Base-by-base conservation (phyloP, 2,329 filamentous ascomycete species). In the Monosporascus ibericus region DNA sequence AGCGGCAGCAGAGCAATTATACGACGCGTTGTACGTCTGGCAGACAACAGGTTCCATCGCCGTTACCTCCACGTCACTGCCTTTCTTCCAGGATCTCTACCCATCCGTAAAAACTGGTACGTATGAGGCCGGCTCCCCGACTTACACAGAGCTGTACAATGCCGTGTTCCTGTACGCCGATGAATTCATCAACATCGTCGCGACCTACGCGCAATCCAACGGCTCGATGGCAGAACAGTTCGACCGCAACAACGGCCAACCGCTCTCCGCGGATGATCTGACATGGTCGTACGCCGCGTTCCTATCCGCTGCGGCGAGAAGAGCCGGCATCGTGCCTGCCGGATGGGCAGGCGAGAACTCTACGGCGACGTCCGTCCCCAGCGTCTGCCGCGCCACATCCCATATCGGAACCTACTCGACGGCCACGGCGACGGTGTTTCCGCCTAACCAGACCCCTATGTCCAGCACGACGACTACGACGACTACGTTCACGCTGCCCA, bases 1-100 rank as follows among this genome's bases (percentile, higher is more conserved):
- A 30, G 88, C 87, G 2, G 87, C 87, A 0, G 90, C 88, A 3
- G 89, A 94, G 69, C 85, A 88, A 64, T 78, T 95, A 3, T 92
- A 91, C 66, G 85, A 88, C 60, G 86, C 89, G 1, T 63, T 91
- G 1, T 85, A 86, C 58, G 82, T 86, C 48, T 92, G 87, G 87
- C 76, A 85, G 56, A 69, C 74, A 37, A 68, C 76, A 25, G 84
- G 82, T 1, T 84, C 76, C 6, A 77, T 95, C 61, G 79, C 77
- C 1, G 79, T 92, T 47, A 86, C 82, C 5, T 70, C 75, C 0
- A 77, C 76, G 2, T 90, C 87, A 0, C 74, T 90, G 8, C 64
- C 79, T 7, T 92, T 94, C 74, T 94, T 92, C 79, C 68, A 74
- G 55, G 84, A 85, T 58, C 72, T 90, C 7, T 76, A 80, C 49